Evolutionary conservation across 306 rosid genomes (phyloP).

Genomic region (Canavalia gladiata): DNA sequence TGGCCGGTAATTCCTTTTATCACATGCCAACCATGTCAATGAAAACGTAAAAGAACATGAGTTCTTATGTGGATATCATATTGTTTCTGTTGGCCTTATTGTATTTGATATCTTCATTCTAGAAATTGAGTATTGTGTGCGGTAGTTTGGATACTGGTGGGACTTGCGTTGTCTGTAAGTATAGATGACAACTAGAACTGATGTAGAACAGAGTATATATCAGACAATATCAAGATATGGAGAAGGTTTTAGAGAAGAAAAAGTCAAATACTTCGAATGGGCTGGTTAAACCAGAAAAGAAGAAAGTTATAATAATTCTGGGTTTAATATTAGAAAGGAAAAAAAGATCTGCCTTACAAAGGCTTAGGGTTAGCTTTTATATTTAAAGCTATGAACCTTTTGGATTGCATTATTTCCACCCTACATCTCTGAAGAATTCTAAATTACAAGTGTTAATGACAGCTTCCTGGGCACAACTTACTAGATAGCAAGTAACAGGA

Average conservation of each 20-base stretch:
- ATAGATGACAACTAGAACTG: background rate
- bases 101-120: background rate
- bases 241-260: background rate
- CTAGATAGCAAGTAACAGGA: background rate
- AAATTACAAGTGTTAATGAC: background rate
- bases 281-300: conserved; percentile 15
- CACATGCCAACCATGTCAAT: background rate
- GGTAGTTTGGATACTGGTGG: conserved; percentile 1
- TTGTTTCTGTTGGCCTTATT: conserved; percentile 18
- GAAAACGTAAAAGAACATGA: background rate
- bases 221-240: background rate
- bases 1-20: background rate
- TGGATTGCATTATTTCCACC: background rate
- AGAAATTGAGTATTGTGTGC: background rate
- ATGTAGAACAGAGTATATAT: background rate
- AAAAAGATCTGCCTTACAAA: background rate
- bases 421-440: background rate
- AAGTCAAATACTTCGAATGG: background rate
- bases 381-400: background rate
- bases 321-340: background rate
- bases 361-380: no score
- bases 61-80: background rate
- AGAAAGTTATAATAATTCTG: background rate
- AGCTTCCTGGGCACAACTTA: no score
- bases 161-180: conserved; percentile 15